Evolutionary conservation across 1,284 basidiomycete genomes (phyloP), one percentile per base, ranked within the genome.

Genomic region (Gomphus bonarii): DNA sequence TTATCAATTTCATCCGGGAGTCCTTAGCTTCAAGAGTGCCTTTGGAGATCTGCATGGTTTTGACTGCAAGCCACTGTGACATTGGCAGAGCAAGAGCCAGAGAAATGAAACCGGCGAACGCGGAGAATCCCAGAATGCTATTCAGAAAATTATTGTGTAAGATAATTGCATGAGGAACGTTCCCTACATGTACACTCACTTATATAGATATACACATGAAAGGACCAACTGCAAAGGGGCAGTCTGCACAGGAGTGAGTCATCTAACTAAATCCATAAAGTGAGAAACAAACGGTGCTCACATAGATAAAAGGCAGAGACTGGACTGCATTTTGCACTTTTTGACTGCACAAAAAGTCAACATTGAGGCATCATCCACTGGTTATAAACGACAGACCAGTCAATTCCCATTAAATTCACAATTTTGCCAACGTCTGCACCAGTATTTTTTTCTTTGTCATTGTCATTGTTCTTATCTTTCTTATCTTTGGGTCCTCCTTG

Each of bases 341-440:
- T 46, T 53, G 51, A 36, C 50, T 53, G 25, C 25, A 25, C 25
- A 25, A 25, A 2, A 25, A 25, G 25, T 25, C 4, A 25, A 4
- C 25, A 25, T 25, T 4, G 25, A 25, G 25, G 25, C 25, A 25
- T 25, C 25, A 25, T 25, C 25, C 25, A 25, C 25, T 25, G 25
- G 3, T 25, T 4, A 25, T 25, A 25, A 25, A 25, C 25, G 25
- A 25, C 25, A 25, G 25, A 25, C 25, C 25, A 25, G 56, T 68
- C 67, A n/a, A 76, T 80, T 2, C 84, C 81, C 85, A 90, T 88
- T 14, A 90, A 67, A 61, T 88, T 88, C 43, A 88, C 84, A 58
- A 89, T 88, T 68, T 89, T 88, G 1, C 86, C 85, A 8, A 84
- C 73, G 63, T 85, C 84, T 5, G 86, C 85, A 16, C 84, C 83